phyloP scores from a whole-genome alignment of 495 filamentous ascomycete species.

The Monascus purpureus region DNA sequence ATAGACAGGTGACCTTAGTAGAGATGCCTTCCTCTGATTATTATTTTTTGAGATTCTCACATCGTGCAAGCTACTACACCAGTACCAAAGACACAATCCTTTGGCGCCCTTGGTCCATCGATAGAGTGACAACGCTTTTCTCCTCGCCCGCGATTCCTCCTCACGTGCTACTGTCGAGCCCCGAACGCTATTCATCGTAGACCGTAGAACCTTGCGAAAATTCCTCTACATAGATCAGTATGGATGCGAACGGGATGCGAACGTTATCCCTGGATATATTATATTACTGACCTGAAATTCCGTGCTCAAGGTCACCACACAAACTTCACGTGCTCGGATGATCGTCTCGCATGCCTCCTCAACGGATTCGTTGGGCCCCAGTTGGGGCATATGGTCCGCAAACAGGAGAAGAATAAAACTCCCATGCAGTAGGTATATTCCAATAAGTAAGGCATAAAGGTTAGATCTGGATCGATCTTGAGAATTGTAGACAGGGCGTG shows the following conservation, averaged over 20 bases:
- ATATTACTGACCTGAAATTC: conserved; percentile 49
- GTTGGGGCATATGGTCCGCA: conserved; percentile 39
- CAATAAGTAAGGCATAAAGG: conserved; percentile 51
- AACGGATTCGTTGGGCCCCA: conserved; percentile 35
- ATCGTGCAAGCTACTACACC: too few relatives aligned
- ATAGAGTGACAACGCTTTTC: conserved; percentile 1
- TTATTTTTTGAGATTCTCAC: too few relatives aligned
- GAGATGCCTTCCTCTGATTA: too few relatives aligned
- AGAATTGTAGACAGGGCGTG: conserved; percentile 40
- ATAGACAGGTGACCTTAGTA: too few relatives aligned
- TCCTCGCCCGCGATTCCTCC: background rate
- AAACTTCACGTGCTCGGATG: conserved; percentile 43
- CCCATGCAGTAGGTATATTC: conserved; percentile 45
- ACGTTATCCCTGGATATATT: conserved; percentile 15
- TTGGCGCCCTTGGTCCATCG: background rate
- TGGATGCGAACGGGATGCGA: background rate
- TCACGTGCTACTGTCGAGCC: background rate
- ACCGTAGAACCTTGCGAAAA: conserved; percentile 6
- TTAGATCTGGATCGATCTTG: conserved; percentile 39
- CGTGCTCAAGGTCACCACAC: conserved; percentile 44
- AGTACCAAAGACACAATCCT: background rate
- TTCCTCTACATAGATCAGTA: background rate
- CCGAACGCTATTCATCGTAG: conserved; percentile 3
- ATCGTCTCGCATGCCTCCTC: conserved; percentile 44
- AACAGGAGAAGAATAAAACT: conserved; percentile 43